These are phyloP conservation scores for Aspergillus taichungensis DNA, from an alignment of 495 filamentous ascomycete species.

Conservation along the genomic window DNA sequence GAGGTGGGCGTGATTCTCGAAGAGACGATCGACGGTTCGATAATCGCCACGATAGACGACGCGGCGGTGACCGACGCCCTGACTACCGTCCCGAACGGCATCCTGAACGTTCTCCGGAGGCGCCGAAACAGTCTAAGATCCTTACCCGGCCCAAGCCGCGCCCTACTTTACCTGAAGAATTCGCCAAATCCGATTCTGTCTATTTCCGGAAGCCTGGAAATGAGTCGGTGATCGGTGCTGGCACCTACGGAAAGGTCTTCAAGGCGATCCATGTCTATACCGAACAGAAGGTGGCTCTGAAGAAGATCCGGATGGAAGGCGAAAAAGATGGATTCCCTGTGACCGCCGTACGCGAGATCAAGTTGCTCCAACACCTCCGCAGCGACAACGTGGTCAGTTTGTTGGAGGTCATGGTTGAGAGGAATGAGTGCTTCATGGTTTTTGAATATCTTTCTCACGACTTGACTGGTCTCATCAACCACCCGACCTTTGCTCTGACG, in stretches of 20 bases:
- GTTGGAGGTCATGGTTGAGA: conserved; percentile 93
- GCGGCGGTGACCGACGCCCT: conserved; percentile 27
- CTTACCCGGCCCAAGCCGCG: conserved; percentile 63
- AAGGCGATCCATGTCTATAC: conserved; percentile 96
- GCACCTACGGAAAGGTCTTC: conserved; percentile 96
- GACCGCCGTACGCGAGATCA: conserved; percentile 94
- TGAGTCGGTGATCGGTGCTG: conserved; percentile 87
- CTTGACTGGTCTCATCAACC: conserved; percentile 78
- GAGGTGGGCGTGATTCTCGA: conserved; percentile 40
- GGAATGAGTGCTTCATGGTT: conserved; percentile 99
- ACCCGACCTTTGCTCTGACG: conserved; percentile 84
- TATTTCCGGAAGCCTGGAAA: conserved; percentile 90
- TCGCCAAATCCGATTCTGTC: conserved; percentile 71
- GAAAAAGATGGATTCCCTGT: conserved; percentile 97
- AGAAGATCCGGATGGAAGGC: conserved; percentile 91
- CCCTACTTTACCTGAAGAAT: conserved; percentile 59
- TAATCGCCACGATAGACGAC: conserved; percentile 27
- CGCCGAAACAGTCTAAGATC: conserved; percentile 58
- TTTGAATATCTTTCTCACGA: conserved; percentile 99
- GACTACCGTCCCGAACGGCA: conserved; percentile 35
- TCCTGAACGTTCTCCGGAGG: conserved; percentile 29
- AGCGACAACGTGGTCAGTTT: conserved; percentile 79
- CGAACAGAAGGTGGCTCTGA: conserved; percentile 80
- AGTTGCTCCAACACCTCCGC: conserved; percentile 87
- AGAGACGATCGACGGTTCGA: conserved; percentile 35